A percentile compares a stretch with the other conserved stretches of the same genome.
phyloP scores from a whole-genome alignment of 148 eudicot genomes.

The Cornus kousa region DNA sequence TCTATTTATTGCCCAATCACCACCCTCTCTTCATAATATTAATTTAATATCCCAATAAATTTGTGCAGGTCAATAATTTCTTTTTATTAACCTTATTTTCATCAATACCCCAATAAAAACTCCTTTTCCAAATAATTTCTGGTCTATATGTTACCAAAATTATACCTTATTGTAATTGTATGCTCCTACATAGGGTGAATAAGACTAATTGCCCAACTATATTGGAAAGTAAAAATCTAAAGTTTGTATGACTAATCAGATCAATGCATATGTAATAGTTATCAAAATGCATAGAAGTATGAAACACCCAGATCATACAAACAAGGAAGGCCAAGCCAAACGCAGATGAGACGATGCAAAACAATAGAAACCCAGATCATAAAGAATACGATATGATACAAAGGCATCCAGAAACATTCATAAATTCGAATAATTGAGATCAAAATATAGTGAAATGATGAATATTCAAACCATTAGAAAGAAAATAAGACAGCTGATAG shows the following conservation, averaged over 20 bases:
- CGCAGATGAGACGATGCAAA: conserved; percentile 8
- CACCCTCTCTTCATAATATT: too few relatives aligned
- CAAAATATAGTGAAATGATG: not conserved
- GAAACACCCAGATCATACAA: conserved; percentile 21
- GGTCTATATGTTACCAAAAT: too few relatives aligned
- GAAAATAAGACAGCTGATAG: not conserved
- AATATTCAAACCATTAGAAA: not conserved
- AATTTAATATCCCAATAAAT: too few relatives aligned
- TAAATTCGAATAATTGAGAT: conserved; percentile 8
- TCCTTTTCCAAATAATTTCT: too few relatives aligned
- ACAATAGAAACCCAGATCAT: conserved; percentile 21
- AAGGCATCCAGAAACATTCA: not conserved
- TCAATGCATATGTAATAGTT: not conserved
- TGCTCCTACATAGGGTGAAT: too few relatives aligned
- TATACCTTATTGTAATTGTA: too few relatives aligned
- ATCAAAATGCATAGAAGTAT: not conserved
- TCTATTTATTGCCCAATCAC: too few relatives aligned
- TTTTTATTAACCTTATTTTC: too few relatives aligned
- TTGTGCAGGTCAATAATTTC: too few relatives aligned
- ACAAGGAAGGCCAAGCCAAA: conserved; percentile 6
- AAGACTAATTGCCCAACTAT: not conserved
- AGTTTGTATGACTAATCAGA: not conserved
- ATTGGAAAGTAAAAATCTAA: not conserved
- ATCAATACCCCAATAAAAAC: too few relatives aligned
- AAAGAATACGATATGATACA: not conserved